Percentiles rank a stretch among this genome's conserved stretches.
Evolutionary conservation across 345 rosid species (phyloP).

Genomic region (Rhizophora mangle): DNA sequence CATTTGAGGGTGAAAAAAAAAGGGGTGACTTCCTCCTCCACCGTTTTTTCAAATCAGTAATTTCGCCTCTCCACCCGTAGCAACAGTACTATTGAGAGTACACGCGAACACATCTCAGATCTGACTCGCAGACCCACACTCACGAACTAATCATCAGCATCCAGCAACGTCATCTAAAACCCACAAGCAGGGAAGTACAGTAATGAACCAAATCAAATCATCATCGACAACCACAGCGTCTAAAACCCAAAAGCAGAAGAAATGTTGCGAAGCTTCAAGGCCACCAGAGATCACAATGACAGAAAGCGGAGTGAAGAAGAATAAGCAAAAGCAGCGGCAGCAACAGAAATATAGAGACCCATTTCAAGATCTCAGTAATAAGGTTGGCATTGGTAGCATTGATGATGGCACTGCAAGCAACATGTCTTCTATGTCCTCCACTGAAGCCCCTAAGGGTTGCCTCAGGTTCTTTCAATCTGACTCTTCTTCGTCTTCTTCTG

Average conservation of each 20-base stretch:
- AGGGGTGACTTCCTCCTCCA: too few species aligned
- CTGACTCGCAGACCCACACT: too few species aligned
- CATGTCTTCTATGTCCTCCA: conserved; percentile 40
- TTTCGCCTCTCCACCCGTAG: too few species aligned
- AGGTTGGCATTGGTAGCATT: neutral
- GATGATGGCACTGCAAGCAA: conserved; percentile 19
- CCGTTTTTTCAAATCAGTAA: too few species aligned
- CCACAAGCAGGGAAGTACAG: conserved; percentile 14
- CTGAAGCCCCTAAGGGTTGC: conserved; percentile 65
- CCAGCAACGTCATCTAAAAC: neutral
- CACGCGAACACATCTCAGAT: too few species aligned
- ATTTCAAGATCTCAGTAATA: conserved; percentile 36
- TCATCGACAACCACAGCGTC: conserved; percentile 18
- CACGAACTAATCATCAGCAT: too few species aligned
- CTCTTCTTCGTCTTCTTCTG: conserved; percentile 31
- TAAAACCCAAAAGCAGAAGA: conserved; percentile 27
- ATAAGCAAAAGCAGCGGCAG: conserved; percentile 21
- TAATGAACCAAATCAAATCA: too few species aligned
- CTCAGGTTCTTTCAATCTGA: conserved; percentile 77
- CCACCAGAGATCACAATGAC: conserved; percentile 15
- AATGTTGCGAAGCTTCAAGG: conserved; percentile 13
- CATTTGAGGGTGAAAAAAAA: too few species aligned
- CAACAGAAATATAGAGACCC: conserved; percentile 37
- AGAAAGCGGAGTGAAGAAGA: neutral
- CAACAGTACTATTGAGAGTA: too few species aligned